Evolutionary conservation across 2,329 filamentous ascomycete species (phyloP).

Genomic region (Aspergillus fumigatiaffinis): DNA sequence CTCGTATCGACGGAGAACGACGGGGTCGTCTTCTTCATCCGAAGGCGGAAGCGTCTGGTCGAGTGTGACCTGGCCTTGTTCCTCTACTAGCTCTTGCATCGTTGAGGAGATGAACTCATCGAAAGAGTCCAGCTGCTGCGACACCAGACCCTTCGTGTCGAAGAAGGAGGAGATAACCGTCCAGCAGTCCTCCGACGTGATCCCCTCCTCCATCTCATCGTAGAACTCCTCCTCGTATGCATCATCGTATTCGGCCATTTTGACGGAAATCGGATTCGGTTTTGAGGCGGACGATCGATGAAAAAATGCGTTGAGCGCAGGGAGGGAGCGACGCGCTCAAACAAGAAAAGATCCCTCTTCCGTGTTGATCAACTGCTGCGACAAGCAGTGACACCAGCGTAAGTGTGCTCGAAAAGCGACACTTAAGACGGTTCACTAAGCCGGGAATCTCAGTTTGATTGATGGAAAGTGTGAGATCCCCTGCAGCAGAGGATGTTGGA

Average conservation of each 20-base stretch:
- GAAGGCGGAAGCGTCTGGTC: slow-evolving; percentile 83
- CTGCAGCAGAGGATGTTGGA: slow-evolving; percentile 22
- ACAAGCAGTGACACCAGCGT: slow-evolving; percentile 5
- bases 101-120: slow-evolving; percentile 94
- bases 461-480: slow-evolving; percentile 23
- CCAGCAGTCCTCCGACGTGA: slow-evolving; percentile 98
- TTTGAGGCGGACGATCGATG: neutral
- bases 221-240: slow-evolving; percentile 68
- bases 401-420: neutral
- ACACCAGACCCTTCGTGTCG: slow-evolving; percentile 89
- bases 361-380: slow-evolving; percentile 9
- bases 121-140: slow-evolving; percentile 96
- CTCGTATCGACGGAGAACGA: slow-evolving; percentile 87
- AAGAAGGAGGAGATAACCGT: slow-evolving; percentile 96
- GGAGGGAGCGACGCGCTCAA: slow-evolving; percentile 24
- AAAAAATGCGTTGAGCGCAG: slow-evolving; percentile 16
- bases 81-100: slow-evolving; percentile 89
- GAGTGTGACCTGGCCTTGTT: slow-evolving; percentile 86
- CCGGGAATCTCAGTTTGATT: slow-evolving; percentile 21
- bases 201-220: slow-evolving; percentile 64
- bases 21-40: slow-evolving; percentile 66
- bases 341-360: slow-evolving; percentile 16
- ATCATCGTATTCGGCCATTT: slow-evolving; percentile 56
- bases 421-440: slow-evolving; percentile 11
- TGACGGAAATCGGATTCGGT: slow-evolving; percentile 18